Base-by-base conservation (phyloP, 176 grass and related monocot species). In the Oryza officinalis region DNA sequence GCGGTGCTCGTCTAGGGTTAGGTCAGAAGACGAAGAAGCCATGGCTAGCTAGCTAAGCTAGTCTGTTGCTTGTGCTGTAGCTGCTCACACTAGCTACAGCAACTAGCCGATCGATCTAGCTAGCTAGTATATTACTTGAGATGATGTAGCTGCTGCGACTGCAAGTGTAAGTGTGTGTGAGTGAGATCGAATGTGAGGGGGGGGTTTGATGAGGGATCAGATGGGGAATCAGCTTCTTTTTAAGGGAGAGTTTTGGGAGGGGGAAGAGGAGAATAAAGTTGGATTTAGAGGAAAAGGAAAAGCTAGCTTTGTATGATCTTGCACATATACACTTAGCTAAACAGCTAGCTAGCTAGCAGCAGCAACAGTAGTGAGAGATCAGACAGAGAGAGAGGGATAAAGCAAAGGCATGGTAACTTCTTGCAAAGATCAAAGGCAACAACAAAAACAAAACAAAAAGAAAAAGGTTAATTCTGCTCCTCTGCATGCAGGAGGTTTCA, bases 361-460 rank as follows among this genome's bases (percentile, higher is more conserved):
- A 57, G 20, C 17, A 50, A 17, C 3, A 15, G 0, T 17, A 5
- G 15, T 47, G 45, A 41, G 40, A 41, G 40, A 41, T 41, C 28
- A 38, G 37, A 30, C 2, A 38, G 37, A 38, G 37, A 50, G 52
- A 68, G 88, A 49, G 50, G 65, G 89, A 86, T 82, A 95, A 92
- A 93, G 96, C 71, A 78, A 87, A 92, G 89, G 91, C 71, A 92
- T 99, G 89, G 93, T 99, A 99, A 99, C 93, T 99, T 99, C 97
- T 99, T 92, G 89, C 91, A 89, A 96, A 93, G 91, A 96, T 92
- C 91, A 99, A 99, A 99, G 97, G 89, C 83, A 43, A 38, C 32
- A 32, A 38, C 37, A 38, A 38, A 57, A 41, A 41, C 35, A 37
- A 37, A 6, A 37, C 87, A 98, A 94, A 92, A 96, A 50, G 22